Base-by-base conservation (phyloP, 2,329 filamentous ascomycete genomes). In the Alternaria tenuissima region DNA sequence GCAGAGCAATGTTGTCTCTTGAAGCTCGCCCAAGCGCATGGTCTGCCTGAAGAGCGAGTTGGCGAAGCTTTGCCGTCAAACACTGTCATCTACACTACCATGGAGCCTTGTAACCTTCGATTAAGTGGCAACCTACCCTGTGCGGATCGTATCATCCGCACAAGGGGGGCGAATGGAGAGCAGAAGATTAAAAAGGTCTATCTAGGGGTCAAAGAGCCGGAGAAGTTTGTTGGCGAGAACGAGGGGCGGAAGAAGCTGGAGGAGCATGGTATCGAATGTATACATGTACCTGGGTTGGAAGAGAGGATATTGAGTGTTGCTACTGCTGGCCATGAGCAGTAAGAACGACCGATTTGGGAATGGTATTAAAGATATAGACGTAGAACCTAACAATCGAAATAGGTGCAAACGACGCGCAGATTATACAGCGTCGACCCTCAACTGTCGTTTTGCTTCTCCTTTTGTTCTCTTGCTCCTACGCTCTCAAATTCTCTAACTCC, bases 1-100 rank as follows among this genome's bases (percentile, higher is more conserved):
- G 95, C 95, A 4, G 95, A 99, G 76, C 93, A 99, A 81, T 94
- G 91, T 78, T 96, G 93, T 74, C 85, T 99, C 57, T 80, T 89
- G 49, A 98, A 99, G 77, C 85, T 89, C 64, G 80, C 81, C 12
- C 48, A 70, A 49, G 61, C 57, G 39, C 75, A 78, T 64, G 66
- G 64, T 20, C 61, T 78, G 6, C 63, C 83, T 0, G 88, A 91
- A 65, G 85, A 87, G 53, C 75, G 79, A 0, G 83, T 93, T 5
- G 79, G 78, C 14, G 72, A 81, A 18, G 78, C 83, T 14, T 71
- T 90, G 7, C 83, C 86, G 0, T 78, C 83, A 34, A 80, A 86
- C 1, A 81, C 86, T 2, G 84, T 87, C 4, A 85, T 99, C 12
- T 98, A 97, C 78, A 97, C 96, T 0, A 97, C 94, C 0, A 93